A percentile compares a stretch with the other conserved stretches of the same genome.
phyloP scores from a whole-genome alignment of 148 eudicot species.

The Limonium bicolor region DNA sequence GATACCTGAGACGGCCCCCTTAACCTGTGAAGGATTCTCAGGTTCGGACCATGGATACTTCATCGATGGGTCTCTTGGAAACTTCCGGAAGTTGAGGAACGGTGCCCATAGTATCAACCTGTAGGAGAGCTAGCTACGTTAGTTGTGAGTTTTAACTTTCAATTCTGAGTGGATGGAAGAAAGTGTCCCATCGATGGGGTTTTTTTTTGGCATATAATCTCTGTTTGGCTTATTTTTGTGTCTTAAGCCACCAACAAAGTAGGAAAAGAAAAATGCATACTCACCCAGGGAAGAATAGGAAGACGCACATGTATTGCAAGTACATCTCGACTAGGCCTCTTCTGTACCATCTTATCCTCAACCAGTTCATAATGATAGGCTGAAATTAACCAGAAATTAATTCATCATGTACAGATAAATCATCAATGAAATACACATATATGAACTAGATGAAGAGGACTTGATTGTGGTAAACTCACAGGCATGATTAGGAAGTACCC shows the following conservation, averaged over 20 bases:
- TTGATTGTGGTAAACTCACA: slow-evolving; percentile 21
- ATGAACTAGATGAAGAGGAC: not conserved
- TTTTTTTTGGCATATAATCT: no score
- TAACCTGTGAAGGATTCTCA: slow-evolving; percentile 38
- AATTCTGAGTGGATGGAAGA: no score
- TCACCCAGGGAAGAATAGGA: slow-evolving; percentile 91
- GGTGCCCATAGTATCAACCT: slow-evolving; percentile 87
- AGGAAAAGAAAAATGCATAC: slow-evolving; percentile 1
- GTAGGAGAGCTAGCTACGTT: no score
- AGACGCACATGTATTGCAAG: slow-evolving; percentile 73
- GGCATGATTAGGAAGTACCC: slow-evolving; percentile 62
- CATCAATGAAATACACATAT: not conserved
- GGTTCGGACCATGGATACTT: slow-evolving; percentile 82
- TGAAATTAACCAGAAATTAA: slow-evolving; percentile 13
- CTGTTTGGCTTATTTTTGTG: no score
- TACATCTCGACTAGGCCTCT: slow-evolving; percentile 65
- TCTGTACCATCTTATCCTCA: slow-evolving; percentile 79
- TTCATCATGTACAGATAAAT: not conserved
- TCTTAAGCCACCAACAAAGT: not conserved
- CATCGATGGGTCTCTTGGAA: slow-evolving; percentile 71
- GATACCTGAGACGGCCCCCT: slow-evolving; percentile 38
- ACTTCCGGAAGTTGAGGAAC: slow-evolving; percentile 78
- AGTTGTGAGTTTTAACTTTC: no score
- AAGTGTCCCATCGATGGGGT: no score
- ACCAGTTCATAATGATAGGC: slow-evolving; percentile 85